Conservation (phyloP, 1,139 yeast species). For the Blastobotrys ciferrii region DNA sequence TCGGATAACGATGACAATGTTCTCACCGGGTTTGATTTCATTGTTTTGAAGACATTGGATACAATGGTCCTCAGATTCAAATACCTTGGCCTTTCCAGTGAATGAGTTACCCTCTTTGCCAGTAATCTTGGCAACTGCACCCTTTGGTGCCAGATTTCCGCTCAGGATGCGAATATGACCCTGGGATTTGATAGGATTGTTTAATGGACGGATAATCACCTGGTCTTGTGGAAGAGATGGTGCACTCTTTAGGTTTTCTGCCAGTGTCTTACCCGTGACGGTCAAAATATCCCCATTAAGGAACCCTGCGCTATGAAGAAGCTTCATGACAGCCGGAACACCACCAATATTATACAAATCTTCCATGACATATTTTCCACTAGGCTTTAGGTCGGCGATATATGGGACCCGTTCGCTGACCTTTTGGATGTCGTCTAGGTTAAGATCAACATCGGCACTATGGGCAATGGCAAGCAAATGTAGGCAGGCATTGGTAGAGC, state of each 20-base stretch:
- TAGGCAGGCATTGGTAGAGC: conserved; percentile 87
- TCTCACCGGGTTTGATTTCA: conserved; percentile 86
- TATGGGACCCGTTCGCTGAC: conserved; percentile 81
- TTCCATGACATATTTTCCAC: conserved; percentile 92
- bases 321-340: conserved; percentile 88
- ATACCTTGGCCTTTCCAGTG: conserved; percentile 80
- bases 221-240: conserved; percentile 63
- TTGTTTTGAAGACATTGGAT: conserved; percentile 75
- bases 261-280: conserved; percentile 84
- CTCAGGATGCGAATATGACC: conserved; percentile 86
- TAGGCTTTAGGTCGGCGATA: conserved; percentile 87
- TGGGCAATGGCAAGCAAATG: conserved; percentile 87
- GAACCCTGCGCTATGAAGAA: conserved; percentile 70
- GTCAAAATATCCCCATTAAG: conserved; percentile 72
- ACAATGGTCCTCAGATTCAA: conserved; percentile 71
- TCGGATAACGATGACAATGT: conserved; percentile 84
- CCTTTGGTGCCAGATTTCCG: conserved; percentile 89
- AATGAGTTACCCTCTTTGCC: conserved; percentile 92
- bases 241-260: conserved; percentile 64
- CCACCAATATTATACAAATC: conserved; percentile 80
- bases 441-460: conserved; percentile 71
- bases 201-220: conserved; percentile 65
- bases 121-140: conserved; percentile 89
- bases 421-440: conserved; percentile 85
- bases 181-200: conserved; percentile 71